A percentile compares a stretch with the other conserved stretches of the same genome.
phyloP scores from a whole-genome alignment of 2,329 filamentous ascomycete genomes.

The Phaeosphaeria sp. region DNA sequence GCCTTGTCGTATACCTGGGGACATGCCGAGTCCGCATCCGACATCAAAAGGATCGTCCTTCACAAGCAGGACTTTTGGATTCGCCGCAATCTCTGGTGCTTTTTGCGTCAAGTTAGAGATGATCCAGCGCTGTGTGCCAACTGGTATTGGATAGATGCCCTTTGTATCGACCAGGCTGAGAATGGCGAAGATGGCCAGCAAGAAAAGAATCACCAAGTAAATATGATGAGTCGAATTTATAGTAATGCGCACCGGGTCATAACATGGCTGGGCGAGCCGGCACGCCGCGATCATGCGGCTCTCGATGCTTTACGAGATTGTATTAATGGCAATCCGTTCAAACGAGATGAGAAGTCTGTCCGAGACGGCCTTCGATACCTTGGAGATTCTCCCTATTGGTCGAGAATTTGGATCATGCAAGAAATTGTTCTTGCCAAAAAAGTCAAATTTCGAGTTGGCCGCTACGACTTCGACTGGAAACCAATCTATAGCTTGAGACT shows the following conservation, averaged over 20 bases:
- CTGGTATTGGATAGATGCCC: conserved; percentile 27
- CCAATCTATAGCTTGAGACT: background rate
- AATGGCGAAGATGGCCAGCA: conserved; percentile 1
- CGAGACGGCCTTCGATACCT: background rate
- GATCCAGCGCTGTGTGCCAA: conserved; percentile 4
- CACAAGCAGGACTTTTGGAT: conserved; percentile 9
- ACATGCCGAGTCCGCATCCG: conserved; percentile 15
- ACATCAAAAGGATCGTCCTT: conserved; percentile 4
- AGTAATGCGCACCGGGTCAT: conserved; percentile 4
- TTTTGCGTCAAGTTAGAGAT: conserved; percentile 10
- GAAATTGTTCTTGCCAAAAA: background rate
- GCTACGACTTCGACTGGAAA: background rate
- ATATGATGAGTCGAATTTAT: conserved; percentile 23
- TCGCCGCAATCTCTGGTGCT: conserved; percentile 12
- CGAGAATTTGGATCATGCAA: conserved; percentile 1
- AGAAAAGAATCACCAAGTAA: conserved; percentile 22
- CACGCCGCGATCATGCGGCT: background rate
- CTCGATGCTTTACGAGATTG: background rate
- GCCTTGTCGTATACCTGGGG: conserved; percentile 45
- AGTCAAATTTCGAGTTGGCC: background rate
- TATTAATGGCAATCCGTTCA: background rate
- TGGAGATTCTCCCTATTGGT: background rate
- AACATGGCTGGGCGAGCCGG: conserved; percentile 22
- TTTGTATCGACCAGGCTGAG: conserved; percentile 33
- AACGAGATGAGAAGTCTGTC: background rate